Conservation (phyloP, 768 basidiomycete species). For the Boletus rubropictus region DNA sequence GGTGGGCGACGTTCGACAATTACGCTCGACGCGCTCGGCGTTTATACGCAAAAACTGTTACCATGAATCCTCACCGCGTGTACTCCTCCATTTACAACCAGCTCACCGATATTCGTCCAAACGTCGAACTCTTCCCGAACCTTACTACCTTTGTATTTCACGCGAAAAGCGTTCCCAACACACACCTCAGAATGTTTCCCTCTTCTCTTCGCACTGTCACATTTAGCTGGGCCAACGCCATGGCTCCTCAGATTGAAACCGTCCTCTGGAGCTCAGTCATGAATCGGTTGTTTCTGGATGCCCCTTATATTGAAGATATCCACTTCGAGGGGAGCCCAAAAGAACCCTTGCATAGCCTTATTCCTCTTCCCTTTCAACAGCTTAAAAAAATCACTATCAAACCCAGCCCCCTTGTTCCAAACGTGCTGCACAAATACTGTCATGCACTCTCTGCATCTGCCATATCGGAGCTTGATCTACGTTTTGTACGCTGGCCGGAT, state of each 20-base stretch:
- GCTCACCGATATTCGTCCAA: conserved; percentile 17
- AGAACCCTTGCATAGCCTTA: conserved; percentile 10
- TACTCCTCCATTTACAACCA: conserved; percentile 26
- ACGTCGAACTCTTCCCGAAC: conserved; percentile 23
- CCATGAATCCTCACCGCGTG: conserved; percentile 22
- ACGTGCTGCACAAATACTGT: conserved; percentile 23
- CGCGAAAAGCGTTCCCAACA: conserved; percentile 8
- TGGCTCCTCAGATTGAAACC: conserved; percentile 10
- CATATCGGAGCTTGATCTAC: conserved; percentile 21
- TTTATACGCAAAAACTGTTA: conserved; percentile 24
- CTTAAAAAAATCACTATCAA: conserved; percentile 21
- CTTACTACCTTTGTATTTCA: conserved; percentile 15
- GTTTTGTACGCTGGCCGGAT: conserved; percentile 22
- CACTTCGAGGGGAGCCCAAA: conserved; percentile 25
- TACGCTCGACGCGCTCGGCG: conserved; percentile 19
- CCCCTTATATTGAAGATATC: conserved; percentile 19
- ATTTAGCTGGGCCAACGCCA: conserved; percentile 19
- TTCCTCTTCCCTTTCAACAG: conserved; percentile 15
- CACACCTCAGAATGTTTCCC: conserved; percentile 18
- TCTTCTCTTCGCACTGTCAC: conserved; percentile 19
- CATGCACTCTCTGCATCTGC: conserved; percentile 18
- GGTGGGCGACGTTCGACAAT: conserved; percentile 20
- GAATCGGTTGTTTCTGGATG: conserved; percentile 15
- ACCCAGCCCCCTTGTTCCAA: conserved; percentile 18
- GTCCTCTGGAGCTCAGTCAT: conserved; percentile 20